phyloP scores from a whole-genome alignment of 495 filamentous ascomycete species.

The Sordaria brevicollis region DNA sequence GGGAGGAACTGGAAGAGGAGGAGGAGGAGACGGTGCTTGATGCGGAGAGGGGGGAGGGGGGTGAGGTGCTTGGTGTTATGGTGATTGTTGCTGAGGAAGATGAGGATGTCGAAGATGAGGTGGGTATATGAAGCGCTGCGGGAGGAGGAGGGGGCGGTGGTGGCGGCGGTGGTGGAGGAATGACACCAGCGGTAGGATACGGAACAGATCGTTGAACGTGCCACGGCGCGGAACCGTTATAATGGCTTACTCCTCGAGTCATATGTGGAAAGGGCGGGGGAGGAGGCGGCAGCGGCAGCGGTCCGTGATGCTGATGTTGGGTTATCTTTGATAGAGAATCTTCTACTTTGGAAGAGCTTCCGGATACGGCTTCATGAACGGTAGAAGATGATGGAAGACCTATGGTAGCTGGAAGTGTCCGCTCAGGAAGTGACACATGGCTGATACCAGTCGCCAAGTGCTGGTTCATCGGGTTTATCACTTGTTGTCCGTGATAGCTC shows the following conservation, averaged over 20 bases:
- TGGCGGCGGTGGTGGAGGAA: conserved; percentile 13
- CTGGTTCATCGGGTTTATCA: not conserved
- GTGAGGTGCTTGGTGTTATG: conserved; percentile 14
- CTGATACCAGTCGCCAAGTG: too few species aligned
- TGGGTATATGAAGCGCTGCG: conserved; percentile 13
- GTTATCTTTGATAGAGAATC: not conserved
- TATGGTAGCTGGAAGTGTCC: not conserved
- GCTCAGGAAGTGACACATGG: not conserved
- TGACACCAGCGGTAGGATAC: not conserved
- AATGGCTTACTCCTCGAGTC: not conserved
- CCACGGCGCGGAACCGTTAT: not conserved
- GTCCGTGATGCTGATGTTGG: not conserved
- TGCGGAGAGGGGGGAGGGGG: not conserved
- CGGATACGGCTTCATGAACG: not conserved
- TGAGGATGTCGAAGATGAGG: conserved; percentile 1
- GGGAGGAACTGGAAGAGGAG: not conserved
- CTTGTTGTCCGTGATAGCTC: not conserved
- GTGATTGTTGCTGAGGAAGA: conserved; percentile 14
- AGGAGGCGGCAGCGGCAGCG: not conserved
- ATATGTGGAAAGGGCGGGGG: not conserved
- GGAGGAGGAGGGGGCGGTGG: conserved; percentile 19
- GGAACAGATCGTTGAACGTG: not conserved
- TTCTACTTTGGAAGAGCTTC: not conserved
- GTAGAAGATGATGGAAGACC: not conserved
- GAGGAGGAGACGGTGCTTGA: conserved; percentile 1